Evolutionary conservation across 164 flowering plant genomes (phyloP).

Genomic region (Brasenia schreberi): DNA sequence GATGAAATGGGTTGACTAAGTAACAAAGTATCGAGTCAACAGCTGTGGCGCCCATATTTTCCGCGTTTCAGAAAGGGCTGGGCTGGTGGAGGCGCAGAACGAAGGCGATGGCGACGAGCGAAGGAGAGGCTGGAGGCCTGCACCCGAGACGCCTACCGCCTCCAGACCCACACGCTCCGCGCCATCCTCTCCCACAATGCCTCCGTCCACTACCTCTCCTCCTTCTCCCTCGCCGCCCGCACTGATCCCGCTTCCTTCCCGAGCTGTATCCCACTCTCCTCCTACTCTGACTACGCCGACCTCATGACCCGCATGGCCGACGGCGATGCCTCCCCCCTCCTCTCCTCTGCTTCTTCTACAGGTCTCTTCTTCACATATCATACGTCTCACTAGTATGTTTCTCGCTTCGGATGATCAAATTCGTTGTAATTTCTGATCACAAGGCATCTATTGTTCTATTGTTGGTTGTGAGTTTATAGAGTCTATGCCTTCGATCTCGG

Average conservation of each 20-base stretch:
- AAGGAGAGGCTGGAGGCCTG: conserved; percentile 24
- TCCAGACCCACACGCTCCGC: conserved; percentile 24
- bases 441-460: conserved; percentile 10
- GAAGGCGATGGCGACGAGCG: conserved; percentile 6
- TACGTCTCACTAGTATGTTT: not conserved
- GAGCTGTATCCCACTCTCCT: conserved; percentile 29
- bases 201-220: conserved; percentile 27
- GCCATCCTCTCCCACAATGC: conserved; percentile 22
- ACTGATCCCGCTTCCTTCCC: conserved; percentile 16
- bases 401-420: not conserved
- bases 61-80: too few species aligned
- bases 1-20: too few species aligned
- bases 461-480: conserved; percentile 18
- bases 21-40: too few species aligned
- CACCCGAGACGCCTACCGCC: conserved; percentile 17
- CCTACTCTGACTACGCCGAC: conserved; percentile 30
- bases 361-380: conserved; percentile 25
- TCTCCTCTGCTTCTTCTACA: conserved; percentile 44
- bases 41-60: too few species aligned
- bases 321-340: conserved; percentile 15
- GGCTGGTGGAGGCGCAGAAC: too few species aligned
- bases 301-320: conserved; percentile 22
- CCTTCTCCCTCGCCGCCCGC: conserved; percentile 14
- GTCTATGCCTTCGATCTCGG: conserved; percentile 2
- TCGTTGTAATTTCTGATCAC: not conserved